Evolutionary conservation across 2,329 filamentous ascomycete genomes (phyloP).

Genomic region (Fusarium stilboides): DNA sequence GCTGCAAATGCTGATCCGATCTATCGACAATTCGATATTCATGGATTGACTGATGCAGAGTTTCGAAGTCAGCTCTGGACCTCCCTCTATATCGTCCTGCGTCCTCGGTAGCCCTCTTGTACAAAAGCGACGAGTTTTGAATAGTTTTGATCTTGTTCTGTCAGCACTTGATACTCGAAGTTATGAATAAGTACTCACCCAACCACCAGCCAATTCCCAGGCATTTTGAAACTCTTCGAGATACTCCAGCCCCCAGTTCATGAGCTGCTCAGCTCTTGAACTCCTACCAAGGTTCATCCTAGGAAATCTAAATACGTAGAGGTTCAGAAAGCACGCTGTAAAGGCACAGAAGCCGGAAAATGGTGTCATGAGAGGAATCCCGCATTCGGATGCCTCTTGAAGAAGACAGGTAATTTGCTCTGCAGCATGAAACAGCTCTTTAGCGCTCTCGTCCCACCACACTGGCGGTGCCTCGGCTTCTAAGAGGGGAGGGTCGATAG

Average conservation of each 20-base stretch:
- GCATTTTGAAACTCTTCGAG: conserved; percentile 44
- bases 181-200: neutral
- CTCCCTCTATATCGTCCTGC: conserved; percentile 36
- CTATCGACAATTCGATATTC: conserved; percentile 42
- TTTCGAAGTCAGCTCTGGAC: conserved; percentile 41
- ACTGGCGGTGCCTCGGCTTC: conserved; percentile 56
- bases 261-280: conserved; percentile 30
- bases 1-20: conserved; percentile 42
- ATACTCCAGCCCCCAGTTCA: conserved; percentile 43
- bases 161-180: neutral
- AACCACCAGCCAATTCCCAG: conserved; percentile 44
- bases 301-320: conserved; percentile 59
- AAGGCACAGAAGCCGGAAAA: conserved; percentile 64
- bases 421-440: conserved; percentile 55
- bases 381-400: conserved; percentile 57
- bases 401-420: conserved; percentile 56
- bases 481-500: conserved; percentile 58
- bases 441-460: conserved; percentile 59
- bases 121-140: conserved; percentile 40
- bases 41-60: conserved; percentile 42
- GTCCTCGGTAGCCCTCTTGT: conserved; percentile 44
- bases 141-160: conserved; percentile 43
- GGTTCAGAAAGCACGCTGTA: conserved; percentile 60
- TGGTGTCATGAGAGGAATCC: conserved; percentile 56
- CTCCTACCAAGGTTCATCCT: conserved; percentile 55